Evolutionary conservation across 163 green algal species (phyloP).

Genomic region (Smithsoniella earleae): DNA sequence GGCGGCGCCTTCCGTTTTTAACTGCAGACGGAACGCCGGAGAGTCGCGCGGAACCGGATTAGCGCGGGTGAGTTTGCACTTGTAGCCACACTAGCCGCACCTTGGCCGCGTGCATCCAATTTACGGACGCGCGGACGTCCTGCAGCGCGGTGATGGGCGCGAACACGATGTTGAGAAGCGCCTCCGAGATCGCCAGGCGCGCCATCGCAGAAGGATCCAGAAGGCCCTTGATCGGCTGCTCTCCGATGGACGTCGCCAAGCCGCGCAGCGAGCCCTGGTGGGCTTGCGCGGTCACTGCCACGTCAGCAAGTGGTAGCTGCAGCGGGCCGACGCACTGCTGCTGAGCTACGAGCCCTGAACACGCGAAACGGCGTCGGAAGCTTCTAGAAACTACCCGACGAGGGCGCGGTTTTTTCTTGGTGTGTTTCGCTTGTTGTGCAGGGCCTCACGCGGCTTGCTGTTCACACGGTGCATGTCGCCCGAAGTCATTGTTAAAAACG

Average conservation of each 20-base stretch:
- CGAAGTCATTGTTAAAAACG: no score
- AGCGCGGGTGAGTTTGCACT: no score
- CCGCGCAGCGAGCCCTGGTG: constrained; percentile 63
- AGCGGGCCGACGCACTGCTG: constrained; percentile 94
- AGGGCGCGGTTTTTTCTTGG: no score
- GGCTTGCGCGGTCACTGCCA: constrained; percentile 83
- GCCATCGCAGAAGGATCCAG: constrained; percentile 87
- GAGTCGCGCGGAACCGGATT: neutral
- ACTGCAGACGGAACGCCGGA: neutral
- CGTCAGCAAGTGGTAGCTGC: constrained; percentile 84
- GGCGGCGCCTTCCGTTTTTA: constrained; percentile 12
- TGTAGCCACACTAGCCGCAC: no score
- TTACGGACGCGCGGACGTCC: constrained; percentile 90
- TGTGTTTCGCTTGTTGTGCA: no score
- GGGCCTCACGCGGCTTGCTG: no score
- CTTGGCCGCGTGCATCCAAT: constrained; percentile 99
- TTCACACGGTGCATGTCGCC: no score
- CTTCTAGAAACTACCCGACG: neutral
- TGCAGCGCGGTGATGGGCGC: constrained; percentile 60
- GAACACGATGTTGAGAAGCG: constrained; percentile 90
- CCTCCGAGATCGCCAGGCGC: constrained; percentile 81
- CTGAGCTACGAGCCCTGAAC: constrained; percentile 82
- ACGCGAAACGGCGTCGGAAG: no score
- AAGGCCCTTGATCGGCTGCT: constrained; percentile 92
- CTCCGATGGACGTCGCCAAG: constrained; percentile 84